These are phyloP conservation scores for Parmelia sp. DNA, from an alignment of 495 filamentous ascomycete genomes.

Conservation along the genomic window DNA sequence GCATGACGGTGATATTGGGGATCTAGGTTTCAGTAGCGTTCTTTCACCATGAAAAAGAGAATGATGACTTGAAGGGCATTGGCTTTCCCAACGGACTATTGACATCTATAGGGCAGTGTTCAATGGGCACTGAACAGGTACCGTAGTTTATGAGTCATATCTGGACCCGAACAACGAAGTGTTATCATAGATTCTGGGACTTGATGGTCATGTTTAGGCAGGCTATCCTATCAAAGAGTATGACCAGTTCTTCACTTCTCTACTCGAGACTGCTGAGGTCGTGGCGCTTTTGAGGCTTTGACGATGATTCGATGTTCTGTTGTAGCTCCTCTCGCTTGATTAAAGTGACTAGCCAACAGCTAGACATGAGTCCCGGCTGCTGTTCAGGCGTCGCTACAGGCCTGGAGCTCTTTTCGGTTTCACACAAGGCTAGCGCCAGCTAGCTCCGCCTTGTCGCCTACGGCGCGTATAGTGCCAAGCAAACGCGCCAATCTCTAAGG, in stretches of 20 bases:
- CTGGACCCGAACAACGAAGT: no score
- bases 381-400: neutral
- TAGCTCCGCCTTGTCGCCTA: neutral
- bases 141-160: no score
- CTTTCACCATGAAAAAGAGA: neutral
- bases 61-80: neutral
- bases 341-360: neutral
- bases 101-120: neutral
- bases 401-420: neutral
- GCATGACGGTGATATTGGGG: neutral
- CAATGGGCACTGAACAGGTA: neutral
- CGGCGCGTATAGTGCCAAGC: slow-evolving; percentile 1
- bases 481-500: neutral
- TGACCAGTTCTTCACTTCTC: no score
- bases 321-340: neutral
- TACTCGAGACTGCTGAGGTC: no score
- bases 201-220: no score
- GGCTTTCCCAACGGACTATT: neutral
- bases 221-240: no score
- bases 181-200: no score
- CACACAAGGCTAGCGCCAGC: neutral
- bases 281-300: no score
- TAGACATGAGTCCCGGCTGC: neutral
- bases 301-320: neutral
- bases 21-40: neutral